phyloP scores from a whole-genome alignment of 371 early-diverging fungal genomes.

The Mucor circinelloides region DNA sequence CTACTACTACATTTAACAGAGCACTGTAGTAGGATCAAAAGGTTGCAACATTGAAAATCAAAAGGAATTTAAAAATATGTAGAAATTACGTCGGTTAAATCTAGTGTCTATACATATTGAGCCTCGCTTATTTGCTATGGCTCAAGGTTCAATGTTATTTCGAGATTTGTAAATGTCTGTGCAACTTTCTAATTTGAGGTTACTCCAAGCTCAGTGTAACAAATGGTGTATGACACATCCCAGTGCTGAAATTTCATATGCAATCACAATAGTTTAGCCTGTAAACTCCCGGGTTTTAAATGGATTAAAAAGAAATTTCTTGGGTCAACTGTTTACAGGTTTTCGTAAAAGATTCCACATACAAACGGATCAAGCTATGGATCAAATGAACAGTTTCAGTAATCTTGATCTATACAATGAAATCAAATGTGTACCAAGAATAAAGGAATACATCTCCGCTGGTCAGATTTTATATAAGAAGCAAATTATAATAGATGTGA shows the following conservation, averaged over 20 bases:
- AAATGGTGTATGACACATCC: background rate
- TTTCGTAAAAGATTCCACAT: no score
- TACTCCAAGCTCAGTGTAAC: background rate
- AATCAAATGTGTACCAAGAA: background rate
- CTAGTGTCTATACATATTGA: background rate
- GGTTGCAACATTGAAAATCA: background rate
- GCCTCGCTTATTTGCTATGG: background rate
- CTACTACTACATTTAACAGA: background rate
- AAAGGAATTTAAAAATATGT: background rate
- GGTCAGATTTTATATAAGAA: background rate
- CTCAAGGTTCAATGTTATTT: background rate
- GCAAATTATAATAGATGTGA: conserved; percentile 4
- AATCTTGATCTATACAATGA: background rate
- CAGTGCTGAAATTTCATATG: background rate
- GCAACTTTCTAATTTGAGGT: background rate
- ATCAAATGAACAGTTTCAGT: background rate
- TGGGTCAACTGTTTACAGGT: no score
- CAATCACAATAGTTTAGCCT: background rate
- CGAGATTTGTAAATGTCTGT: background rate
- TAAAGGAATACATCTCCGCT: conserved; percentile 3
- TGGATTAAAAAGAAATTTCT: no score
- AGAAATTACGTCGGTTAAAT: background rate
- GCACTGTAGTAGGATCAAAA: background rate
- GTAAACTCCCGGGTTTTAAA: background rate
- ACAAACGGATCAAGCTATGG: background rate